phyloP scores from a whole-genome alignment of 1,139 yeast genomes.

The Pichia kudriavzevii region DNA sequence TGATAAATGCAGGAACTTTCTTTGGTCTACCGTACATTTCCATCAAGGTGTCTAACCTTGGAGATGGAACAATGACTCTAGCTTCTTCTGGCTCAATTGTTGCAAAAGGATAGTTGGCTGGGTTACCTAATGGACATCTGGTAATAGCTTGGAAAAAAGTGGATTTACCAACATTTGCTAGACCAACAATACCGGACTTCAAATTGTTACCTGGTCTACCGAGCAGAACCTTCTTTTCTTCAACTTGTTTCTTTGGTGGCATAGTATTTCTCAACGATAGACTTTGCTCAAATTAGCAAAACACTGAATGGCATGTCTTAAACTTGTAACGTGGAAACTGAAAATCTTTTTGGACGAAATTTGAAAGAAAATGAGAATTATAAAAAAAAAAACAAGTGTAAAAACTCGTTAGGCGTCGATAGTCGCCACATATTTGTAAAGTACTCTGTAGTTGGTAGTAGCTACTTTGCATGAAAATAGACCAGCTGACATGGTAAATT shows the following conservation, averaged over 20 bases:
- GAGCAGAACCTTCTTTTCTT: conserved; percentile 80
- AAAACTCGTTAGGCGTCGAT: too few species aligned
- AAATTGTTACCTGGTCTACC: conserved; percentile 99
- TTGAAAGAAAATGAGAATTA: too few species aligned
- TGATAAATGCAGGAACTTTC: conserved; percentile 88
- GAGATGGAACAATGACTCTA: conserved; percentile 90
- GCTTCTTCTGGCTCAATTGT: conserved; percentile 99
- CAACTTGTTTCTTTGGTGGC: conserved; percentile 94
- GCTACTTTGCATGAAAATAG: too few species aligned
- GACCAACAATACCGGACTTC: conserved; percentile 94
- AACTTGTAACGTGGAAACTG: too few species aligned
- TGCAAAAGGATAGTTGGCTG: conserved; percentile 97
- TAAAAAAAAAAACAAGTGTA: too few species aligned
- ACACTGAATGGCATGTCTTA: too few species aligned
- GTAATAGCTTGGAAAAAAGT: conserved; percentile 84
- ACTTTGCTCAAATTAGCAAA: too few species aligned
- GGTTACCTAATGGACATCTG: conserved; percentile 90
- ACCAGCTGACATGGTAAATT: too few species aligned
- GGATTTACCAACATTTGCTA: conserved; percentile 96
- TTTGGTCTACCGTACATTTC: conserved; percentile 41
- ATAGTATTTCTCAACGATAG: too few species aligned
- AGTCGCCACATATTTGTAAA: too few species aligned
- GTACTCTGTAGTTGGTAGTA: too few species aligned
- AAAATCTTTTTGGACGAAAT: too few species aligned
- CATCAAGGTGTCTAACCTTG: conserved; percentile 61